Evolutionary conservation across 352 stramenopile species (phyloP).

Genomic region (Thalassiosira pacifica): DNA sequence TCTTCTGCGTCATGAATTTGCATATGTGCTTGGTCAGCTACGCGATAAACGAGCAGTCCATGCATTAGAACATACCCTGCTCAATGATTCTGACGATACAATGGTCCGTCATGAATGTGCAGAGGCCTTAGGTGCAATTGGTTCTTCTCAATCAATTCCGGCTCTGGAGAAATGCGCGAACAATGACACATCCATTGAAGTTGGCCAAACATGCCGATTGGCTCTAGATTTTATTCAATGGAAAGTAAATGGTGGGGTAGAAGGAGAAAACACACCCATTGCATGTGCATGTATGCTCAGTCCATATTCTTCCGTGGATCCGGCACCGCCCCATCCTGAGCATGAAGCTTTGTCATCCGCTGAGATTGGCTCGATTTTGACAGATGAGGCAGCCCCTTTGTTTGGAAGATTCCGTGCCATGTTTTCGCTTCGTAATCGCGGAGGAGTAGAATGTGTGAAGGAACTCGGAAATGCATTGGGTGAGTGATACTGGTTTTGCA

Average conservation of each 20-base stretch:
- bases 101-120: constrained; percentile 90
- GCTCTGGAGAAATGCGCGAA: constrained; percentile 90
- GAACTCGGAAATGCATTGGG: constrained; percentile 76
- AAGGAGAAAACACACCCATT: constrained; percentile 58
- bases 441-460: constrained; percentile 89
- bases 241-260: constrained; percentile 84
- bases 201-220: constrained; percentile 95
- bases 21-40: constrained; percentile 86
- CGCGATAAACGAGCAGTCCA: constrained; percentile 68
- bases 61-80: constrained; percentile 72
- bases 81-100: constrained; percentile 75
- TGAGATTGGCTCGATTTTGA: constrained; percentile 90
- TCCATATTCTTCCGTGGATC: constrained; percentile 95
- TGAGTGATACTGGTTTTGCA: constrained; percentile 19
- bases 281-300: constrained; percentile 87
- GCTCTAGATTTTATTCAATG: constrained; percentile 93
- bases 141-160: constrained; percentile 86
- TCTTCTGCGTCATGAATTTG: constrained; percentile 87
- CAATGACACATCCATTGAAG: constrained; percentile 88
- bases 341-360: constrained; percentile 84
- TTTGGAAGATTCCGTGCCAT: constrained; percentile 96
- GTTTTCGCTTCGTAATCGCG: constrained; percentile 98
- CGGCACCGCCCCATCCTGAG: constrained; percentile 90
- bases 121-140: constrained; percentile 97
- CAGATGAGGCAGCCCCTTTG: constrained; percentile 89